Evolutionary conservation across 2,329 filamentous ascomycete species (phyloP), one percentile per base, ranked within the genome.

Genomic region (Lasiodiplodia gonubiensis): DNA sequence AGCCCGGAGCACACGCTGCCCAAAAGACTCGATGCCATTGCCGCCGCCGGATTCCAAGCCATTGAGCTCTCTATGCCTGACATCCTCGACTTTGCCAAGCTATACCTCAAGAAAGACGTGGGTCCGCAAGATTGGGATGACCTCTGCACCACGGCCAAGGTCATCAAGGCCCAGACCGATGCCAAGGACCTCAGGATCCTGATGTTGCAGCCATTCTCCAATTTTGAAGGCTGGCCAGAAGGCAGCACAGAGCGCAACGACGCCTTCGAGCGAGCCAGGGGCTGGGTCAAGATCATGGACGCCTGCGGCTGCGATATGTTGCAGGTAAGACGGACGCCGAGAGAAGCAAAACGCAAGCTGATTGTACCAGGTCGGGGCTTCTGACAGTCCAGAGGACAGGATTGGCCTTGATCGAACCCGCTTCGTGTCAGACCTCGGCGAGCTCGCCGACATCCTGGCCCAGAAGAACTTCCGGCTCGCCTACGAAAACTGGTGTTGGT

Each of bases 401-500:
- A 87, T 91, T 67, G 82, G 82, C 0, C 80, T 77, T 0, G 81
- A 85, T 6, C 78, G 83, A 6, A 79, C 81, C 0, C 79, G 82
- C 10, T 82, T 91, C 23, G 86, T 90, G 0, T 73, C 77, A 0
- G 90, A 93, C 71, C 82, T 94, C 0, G 83, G 83, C 1, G 83
- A 88, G 67, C 80, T 94, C 7, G 88, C 87, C 2, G 88, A 91
- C 66, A 78, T 90, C 63, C 82, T 91, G 1, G 85, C 84, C 0
- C 75, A 82, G 25, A 83, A 86, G 55, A 83, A 83, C 0, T 86
- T 88, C 74, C 83, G 86, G 7, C 79, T 94, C 21, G 90, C 90
- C 0, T 94, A 93, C 71, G 91, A 94, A 78, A 93, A 93, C 74
- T 93, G 90, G 90, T 92, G 90, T 78, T 94, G 91, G 91, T 88